Base-by-base conservation (phyloP, 352 stramenopile genomes). In the Pythium sukuiense region DNA sequence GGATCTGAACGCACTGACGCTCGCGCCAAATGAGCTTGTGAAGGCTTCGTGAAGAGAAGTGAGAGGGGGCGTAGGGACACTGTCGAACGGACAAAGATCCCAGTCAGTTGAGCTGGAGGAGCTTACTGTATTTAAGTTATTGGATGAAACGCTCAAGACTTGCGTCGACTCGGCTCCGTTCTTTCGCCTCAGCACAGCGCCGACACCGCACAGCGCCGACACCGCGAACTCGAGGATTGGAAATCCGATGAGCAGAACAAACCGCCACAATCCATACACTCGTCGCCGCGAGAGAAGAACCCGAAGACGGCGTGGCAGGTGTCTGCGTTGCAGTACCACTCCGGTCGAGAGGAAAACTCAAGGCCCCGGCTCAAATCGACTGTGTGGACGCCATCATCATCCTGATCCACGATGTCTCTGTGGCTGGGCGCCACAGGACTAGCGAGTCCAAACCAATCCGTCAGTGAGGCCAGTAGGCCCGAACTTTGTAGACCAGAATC, bases 311-410 rank as follows among this genome's bases (percentile, higher is more conserved):
- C 64, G 64, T 91, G 83, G 59, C 85, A 93, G 3, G 75, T 59
- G 1, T 54, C 41, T 11, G 77, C 73, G 54, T 93, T 91, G 72
- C 85, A 93, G 55, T 90, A 93, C 85, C 85, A 93, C 58, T 74
- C 67, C 14, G 85, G 83, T 0, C 80, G 72, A 61, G 88, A 75
- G 0, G 85, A 80, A 35, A 93, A 90, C 54, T 73, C 56, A 8
- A 73, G 62, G 13, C 56, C 20, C 43, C 43, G 29, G 6, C 26
- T 20, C n/a, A 56, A 26, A 18, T 48, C 16, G 14, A 27, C 27
- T 6, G 55, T 16, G 5, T 65, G 12, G 33, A 59, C 20, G 20
- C 20, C 20, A 3, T 27, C 33, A 2, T 61, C 50, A 18, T 56
- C 56, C 16, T 3, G 12, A 14, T 50, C 57, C 9, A 56, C 29